Percentiles rank a stretch among this genome's conserved stretches.
Conservation (phyloP, 2,329 filamentous ascomycete genomes). For the Ophiostoma pallidulum region DNA sequence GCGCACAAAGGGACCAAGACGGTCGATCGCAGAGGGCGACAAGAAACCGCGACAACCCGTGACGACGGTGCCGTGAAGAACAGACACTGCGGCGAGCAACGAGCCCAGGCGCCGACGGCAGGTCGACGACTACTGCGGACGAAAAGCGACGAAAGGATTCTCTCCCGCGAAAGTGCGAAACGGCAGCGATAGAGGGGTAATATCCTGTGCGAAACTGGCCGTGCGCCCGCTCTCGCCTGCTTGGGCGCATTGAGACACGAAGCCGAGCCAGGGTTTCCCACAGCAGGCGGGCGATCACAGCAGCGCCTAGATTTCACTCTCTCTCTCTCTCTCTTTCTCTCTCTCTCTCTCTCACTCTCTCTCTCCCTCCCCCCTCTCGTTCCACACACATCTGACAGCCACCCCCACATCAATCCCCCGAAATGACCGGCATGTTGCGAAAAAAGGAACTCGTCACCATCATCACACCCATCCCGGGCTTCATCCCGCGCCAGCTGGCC, state of each 20-base stretch:
- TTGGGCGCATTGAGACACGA: neutral
- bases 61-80: too few species aligned
- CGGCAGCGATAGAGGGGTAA: too few species aligned
- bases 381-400: neutral
- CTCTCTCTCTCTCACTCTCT: neutral
- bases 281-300: neutral
- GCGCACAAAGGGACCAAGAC: too few species aligned
- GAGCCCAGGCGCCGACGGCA: too few species aligned
- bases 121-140: too few species aligned
- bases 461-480: conserved; percentile 59
- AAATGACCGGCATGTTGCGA: conserved; percentile 30
- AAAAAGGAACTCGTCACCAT: conserved; percentile 59
- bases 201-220: neutral
- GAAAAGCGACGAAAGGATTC: too few species aligned
- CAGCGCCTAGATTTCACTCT: neutral
- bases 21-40: too few species aligned
- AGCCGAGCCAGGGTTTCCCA: neutral
- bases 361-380: neutral
- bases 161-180: too few species aligned
- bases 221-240: neutral
- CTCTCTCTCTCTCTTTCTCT: neutral
- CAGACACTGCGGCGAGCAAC: too few species aligned
- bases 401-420: neutral
- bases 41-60: too few species aligned
- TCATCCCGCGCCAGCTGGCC: conserved; percentile 61